These are phyloP conservation scores for Mycocentrospora acerina DNA, from an alignment of 2,329 filamentous ascomycete genomes.

Conservation along the genomic window DNA sequence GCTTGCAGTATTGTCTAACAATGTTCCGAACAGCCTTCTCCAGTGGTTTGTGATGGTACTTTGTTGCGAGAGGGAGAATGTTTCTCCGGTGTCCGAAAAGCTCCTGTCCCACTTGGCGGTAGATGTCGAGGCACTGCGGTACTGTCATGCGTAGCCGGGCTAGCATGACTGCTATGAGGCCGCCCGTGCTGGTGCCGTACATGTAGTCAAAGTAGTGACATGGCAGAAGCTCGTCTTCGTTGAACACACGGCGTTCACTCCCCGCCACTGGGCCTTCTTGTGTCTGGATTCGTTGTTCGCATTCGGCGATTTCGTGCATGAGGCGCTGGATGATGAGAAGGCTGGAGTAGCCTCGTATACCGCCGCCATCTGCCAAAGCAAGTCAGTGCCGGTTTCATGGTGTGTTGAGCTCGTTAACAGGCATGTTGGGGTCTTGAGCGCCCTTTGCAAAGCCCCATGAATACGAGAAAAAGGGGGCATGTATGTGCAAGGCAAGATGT, in stretches of 20 bases:
- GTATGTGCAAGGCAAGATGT: too few species aligned
- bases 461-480: neutral
- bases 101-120: constrained; percentile 50
- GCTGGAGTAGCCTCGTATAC: constrained; percentile 54
- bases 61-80: constrained; percentile 49
- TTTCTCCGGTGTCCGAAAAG: constrained; percentile 50
- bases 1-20: constrained; percentile 47
- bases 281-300: constrained; percentile 46
- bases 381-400: neutral
- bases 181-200: constrained; percentile 56
- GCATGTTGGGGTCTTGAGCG: neutral
- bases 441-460: neutral
- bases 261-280: constrained; percentile 44
- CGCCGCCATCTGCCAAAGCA: constrained; percentile 47
- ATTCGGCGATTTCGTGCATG: constrained; percentile 51
- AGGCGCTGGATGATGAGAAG: constrained; percentile 51
- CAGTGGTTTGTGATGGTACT: constrained; percentile 52
- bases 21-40: constrained; percentile 51
- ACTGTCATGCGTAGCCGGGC: constrained; percentile 53
- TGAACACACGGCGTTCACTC: constrained; percentile 30
- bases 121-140: constrained; percentile 50
- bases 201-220: constrained; percentile 58
- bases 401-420: neutral
- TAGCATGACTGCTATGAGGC: constrained; percentile 54
- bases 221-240: constrained; percentile 49